Evolutionary conservation across 2,329 filamentous ascomycete genomes (phyloP).

Genomic region (Aphanoascus verrucosus): DNA sequence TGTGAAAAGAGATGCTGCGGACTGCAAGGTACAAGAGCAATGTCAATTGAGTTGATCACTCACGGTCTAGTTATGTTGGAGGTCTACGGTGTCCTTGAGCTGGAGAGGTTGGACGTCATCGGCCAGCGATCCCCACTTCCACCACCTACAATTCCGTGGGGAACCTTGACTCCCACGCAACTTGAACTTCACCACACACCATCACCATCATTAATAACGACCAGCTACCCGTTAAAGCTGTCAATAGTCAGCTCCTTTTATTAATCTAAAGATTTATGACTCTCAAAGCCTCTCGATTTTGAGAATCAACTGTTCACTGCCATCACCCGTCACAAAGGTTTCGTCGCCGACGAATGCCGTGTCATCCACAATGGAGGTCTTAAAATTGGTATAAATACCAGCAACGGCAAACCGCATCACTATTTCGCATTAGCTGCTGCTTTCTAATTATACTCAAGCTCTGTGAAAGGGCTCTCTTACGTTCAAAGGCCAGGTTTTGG

Average conservation of each 20-base stretch:
- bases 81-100: too few species aligned
- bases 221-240: too few species aligned
- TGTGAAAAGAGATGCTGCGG: too few species aligned
- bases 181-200: too few species aligned
- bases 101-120: too few species aligned
- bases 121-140: too few species aligned
- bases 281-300: constrained; percentile 3
- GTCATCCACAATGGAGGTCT: constrained; percentile 6
- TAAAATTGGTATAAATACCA: constrained; percentile 10
- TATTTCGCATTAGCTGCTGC: not conserved
- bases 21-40: too few species aligned
- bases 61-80: too few species aligned
- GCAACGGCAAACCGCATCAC: constrained; percentile 9
- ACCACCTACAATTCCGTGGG: too few species aligned
- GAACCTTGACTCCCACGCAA: too few species aligned
- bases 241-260: not conserved
- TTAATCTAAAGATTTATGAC: not conserved
- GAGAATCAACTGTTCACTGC: constrained; percentile 9
- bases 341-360: constrained; percentile 6
- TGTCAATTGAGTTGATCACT: too few species aligned
- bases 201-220: too few species aligned
- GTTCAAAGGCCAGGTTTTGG: constrained; percentile 5
- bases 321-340: constrained; percentile 9
- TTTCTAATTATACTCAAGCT: not conserved
- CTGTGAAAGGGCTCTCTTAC: not conserved